Conservation (phyloP, 2,329 filamentous ascomycete genomes). For the Aspergillus arachidicola region DNA sequence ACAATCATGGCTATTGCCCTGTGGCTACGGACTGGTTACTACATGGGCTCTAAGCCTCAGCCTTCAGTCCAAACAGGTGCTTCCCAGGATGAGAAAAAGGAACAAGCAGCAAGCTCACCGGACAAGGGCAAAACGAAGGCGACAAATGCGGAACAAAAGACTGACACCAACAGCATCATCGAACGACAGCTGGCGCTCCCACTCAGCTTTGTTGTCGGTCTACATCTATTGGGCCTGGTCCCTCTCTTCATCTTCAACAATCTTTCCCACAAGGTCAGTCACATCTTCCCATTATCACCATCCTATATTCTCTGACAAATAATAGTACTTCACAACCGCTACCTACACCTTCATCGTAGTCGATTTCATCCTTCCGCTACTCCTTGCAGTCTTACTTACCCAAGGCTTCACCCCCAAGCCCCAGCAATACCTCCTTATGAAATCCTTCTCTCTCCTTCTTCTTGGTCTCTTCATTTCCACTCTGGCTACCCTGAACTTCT, state of each 20-base stretch:
- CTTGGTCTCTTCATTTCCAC: conserved; percentile 90
- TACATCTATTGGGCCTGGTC: conserved; percentile 76
- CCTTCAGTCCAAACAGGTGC: conserved; percentile 21
- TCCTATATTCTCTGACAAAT: conserved; percentile 14
- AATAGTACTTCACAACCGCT: conserved; percentile 60
- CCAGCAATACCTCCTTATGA: conserved; percentile 77
- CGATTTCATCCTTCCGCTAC: conserved; percentile 60
- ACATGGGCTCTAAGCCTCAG: conserved; percentile 25
- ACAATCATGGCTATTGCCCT: conserved; percentile 91
- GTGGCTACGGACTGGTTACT: conserved; percentile 85
- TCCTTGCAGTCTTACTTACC: conserved; percentile 60
- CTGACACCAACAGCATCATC: conserved; percentile 26
- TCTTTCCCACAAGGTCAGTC: conserved; percentile 63
- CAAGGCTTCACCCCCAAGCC: conserved; percentile 56
- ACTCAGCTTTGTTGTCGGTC: conserved; percentile 68
- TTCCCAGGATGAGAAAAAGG: conserved; percentile 33
- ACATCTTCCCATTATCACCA: background rate
- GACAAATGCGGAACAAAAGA: conserved; percentile 8
- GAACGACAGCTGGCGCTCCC: conserved; percentile 53
- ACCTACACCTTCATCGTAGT: conserved; percentile 61
- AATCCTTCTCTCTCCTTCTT: conserved; percentile 89
- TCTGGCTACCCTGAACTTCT: conserved; percentile 95
- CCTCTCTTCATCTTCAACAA: conserved; percentile 89
- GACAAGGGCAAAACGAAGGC: conserved; percentile 15
- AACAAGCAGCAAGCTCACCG: conserved; percentile 18